These are phyloP conservation scores for Termitomyces sp. DNA, from an alignment of 768 basidiomycete species.

Conservation along the genomic window DNA sequence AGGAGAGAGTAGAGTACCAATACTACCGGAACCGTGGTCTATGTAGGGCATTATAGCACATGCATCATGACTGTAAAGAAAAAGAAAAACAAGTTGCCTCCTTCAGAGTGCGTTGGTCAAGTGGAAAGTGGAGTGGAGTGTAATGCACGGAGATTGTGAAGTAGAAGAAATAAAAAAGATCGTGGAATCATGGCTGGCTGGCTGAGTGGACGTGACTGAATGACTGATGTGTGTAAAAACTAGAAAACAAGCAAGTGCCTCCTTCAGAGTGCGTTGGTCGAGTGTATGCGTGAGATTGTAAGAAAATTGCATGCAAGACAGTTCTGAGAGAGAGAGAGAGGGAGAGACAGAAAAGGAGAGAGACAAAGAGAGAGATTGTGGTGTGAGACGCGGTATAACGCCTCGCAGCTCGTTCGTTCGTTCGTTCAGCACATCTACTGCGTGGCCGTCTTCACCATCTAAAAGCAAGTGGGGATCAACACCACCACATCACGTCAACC, in stretches of 20 bases:
- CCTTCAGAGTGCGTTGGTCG: conserved; percentile 61
- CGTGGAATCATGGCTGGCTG: conserved; percentile 29
- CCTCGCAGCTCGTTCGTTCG: too few relatives aligned
- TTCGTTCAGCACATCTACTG: conserved; percentile 38
- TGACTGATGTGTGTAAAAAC: too few relatives aligned
- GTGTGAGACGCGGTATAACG: too few relatives aligned
- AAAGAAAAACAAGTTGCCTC: too few relatives aligned
- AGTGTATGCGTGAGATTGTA: conserved; percentile 26
- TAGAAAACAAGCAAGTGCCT: conserved; percentile 45
- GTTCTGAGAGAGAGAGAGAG: conserved; percentile 4
- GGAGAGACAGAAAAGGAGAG: neutral
- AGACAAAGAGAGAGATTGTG: too few relatives aligned
- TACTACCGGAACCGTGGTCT: conserved; percentile 33
- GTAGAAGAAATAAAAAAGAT: conserved; percentile 16
- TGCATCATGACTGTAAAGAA: conserved; percentile 20
- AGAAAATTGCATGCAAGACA: conserved; percentile 43
- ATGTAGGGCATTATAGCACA: conserved; percentile 50
- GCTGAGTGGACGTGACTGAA: conserved; percentile 13
- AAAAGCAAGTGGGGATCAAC: neutral
- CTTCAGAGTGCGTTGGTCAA: conserved; percentile 44
- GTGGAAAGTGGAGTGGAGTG: conserved; percentile 7
- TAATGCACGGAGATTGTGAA: conserved; percentile 24
- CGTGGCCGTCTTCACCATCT: conserved; percentile 82
- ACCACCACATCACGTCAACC: too few relatives aligned
- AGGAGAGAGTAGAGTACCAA: conserved; percentile 9